phyloP scores from a whole-genome alignment of 73 alveolate species.

The Tetrahymena malaccensis region DNA sequence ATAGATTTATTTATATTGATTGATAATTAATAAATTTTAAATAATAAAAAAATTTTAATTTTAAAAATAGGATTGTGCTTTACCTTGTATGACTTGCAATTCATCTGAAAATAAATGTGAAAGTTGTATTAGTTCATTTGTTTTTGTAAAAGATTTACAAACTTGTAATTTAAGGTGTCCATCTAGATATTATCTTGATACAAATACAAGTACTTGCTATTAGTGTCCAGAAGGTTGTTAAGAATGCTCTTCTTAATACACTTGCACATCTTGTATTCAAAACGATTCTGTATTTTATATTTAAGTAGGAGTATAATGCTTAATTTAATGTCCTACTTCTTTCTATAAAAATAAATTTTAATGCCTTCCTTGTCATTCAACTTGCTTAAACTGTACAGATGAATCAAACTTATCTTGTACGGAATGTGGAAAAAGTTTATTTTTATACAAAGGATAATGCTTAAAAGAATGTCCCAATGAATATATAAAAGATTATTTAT shows the following conservation, averaged over 20 bases:
- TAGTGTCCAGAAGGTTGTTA: not conserved
- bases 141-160: not conserved
- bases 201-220: not conserved
- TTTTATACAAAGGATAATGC: not conserved
- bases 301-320: not conserved
- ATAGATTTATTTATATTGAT: too few relatives aligned
- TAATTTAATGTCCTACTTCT: not conserved
- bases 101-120: not conserved
- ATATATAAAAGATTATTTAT: not conserved
- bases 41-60: too few relatives aligned
- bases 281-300: not conserved
- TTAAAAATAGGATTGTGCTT: not conserved
- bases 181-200: not conserved
- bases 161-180: not conserved
- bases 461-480: not conserved
- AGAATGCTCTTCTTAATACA: not conserved
- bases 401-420: not conserved
- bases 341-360: not conserved
- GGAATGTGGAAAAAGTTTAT: not conserved
- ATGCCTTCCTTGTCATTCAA: not conserved
- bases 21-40: too few relatives aligned
- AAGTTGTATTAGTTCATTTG: not conserved
- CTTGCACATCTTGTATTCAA: not conserved
- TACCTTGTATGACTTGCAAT: not conserved
- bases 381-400: not conserved